Conservation (phyloP, 805 yeast species). For the Starmerella bacillaris region DNA sequence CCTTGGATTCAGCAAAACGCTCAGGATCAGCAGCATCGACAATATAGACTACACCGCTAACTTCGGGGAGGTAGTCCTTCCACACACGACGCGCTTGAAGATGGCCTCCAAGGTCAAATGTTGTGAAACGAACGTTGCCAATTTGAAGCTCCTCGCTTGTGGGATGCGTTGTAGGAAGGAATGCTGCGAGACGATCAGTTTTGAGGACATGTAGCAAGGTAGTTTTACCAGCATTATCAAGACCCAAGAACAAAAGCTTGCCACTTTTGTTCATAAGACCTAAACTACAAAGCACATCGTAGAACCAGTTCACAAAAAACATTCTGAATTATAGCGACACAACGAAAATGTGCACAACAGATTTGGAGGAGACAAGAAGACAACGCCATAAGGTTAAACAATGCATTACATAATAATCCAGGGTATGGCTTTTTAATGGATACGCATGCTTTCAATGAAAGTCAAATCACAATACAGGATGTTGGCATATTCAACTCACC, state of each 20-base stretch:
- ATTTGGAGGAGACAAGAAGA: neutral
- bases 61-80: constrained; percentile 99
- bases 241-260: constrained; percentile 83
- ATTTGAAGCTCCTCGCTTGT: constrained; percentile 93
- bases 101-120: constrained; percentile 98
- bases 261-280: constrained; percentile 91
- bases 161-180: constrained; percentile 96
- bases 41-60: constrained; percentile 85
- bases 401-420: no score
- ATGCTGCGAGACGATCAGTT: constrained; percentile 92
- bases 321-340: constrained; percentile 15
- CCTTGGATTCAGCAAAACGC: constrained; percentile 85
- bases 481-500: no score
- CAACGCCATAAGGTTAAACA: no score
- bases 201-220: constrained; percentile 68
- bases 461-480: no score
- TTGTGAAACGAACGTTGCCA: constrained; percentile 90
- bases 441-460: no score
- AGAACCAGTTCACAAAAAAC: constrained; percentile 38
- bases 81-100: constrained; percentile 96
- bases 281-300: constrained; percentile 57
- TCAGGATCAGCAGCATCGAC: constrained; percentile 96
- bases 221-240: constrained; percentile 97
- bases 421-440: no score
- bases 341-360: neutral